Evolutionary conservation across 768 basidiomycete species (phyloP).

Genomic region (Lactifluus hygrophoroides): DNA sequence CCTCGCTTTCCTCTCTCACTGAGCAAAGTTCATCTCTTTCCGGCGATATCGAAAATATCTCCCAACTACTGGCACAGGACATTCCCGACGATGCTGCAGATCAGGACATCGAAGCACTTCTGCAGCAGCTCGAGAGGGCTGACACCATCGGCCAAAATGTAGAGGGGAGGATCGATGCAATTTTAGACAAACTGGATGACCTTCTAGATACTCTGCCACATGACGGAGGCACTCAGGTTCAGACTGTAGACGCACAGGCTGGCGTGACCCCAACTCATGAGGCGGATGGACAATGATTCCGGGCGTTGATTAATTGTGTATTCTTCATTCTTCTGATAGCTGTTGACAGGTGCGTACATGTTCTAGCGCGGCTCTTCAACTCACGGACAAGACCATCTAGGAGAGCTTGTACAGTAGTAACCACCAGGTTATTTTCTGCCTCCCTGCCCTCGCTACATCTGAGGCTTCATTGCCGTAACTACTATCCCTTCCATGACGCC

Average conservation of each 20-base stretch:
- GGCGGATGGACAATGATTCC: background rate
- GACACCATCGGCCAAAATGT: constrained; percentile 52
- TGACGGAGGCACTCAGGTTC: constrained; percentile 7
- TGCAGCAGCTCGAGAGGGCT: constrained; percentile 48
- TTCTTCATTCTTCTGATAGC: background rate
- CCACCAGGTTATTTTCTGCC: background rate
- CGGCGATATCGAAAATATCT: constrained; percentile 31
- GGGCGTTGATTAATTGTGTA: background rate
- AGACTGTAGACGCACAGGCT: background rate
- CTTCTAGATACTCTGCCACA: constrained; percentile 41
- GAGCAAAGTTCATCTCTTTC: constrained; percentile 23
- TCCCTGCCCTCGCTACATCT: background rate
- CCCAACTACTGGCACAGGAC: constrained; percentile 28
- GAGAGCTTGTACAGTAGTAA: background rate
- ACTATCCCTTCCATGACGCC: background rate
- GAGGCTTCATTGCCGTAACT: background rate
- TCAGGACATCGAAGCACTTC: constrained; percentile 40
- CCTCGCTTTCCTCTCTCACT: background rate
- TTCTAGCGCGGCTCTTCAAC: background rate
- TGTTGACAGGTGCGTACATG: constrained; percentile 6
- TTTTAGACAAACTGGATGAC: constrained; percentile 50
- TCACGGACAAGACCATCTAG: background rate
- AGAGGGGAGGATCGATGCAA: constrained; percentile 51
- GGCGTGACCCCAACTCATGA: background rate
- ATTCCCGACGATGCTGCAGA: constrained; percentile 30